phyloP scores from a whole-genome alignment of 169 alveolate genomes.

The Plasmodium fragile region DNA sequence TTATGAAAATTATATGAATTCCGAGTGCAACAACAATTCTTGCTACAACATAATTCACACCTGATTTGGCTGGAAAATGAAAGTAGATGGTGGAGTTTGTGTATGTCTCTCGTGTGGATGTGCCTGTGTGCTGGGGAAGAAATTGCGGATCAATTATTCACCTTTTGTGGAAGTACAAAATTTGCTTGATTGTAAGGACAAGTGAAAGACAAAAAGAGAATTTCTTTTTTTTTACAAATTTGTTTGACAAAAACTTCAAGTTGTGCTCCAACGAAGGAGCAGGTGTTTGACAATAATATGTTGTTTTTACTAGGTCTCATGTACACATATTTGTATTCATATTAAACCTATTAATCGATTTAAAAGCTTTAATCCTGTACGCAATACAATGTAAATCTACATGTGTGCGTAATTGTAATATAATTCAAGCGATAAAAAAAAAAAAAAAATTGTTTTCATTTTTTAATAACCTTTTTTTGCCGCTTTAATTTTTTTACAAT shows the following conservation, averaged over 20 bases:
- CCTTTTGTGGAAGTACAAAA: background rate
- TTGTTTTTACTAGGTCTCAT: background rate
- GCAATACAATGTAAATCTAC: background rate
- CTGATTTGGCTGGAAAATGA: background rate
- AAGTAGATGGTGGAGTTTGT: background rate
- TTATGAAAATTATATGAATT: constrained; percentile 30
- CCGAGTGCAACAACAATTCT: constrained; percentile 62
- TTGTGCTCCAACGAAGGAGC: background rate
- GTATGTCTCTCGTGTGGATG: background rate
- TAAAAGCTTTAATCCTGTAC: background rate
- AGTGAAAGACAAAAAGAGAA: background rate
- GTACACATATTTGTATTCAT: background rate
- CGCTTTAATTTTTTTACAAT: background rate
- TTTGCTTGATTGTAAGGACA: background rate
- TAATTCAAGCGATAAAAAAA: background rate
- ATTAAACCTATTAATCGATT: background rate
- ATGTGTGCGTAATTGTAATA: background rate
- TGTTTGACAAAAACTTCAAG: background rate
- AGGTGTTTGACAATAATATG: background rate
- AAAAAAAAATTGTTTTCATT: background rate
- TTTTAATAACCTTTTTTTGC: background rate
- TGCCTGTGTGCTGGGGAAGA: background rate
- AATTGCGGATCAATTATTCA: background rate
- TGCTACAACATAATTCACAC: constrained; percentile 63
- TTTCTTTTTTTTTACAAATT: background rate